Percentiles rank a stretch among this genome's conserved stretches.
Evolutionary conservation across 345 rosid species (phyloP).

Genomic region (Eutrema yunnanense): DNA sequence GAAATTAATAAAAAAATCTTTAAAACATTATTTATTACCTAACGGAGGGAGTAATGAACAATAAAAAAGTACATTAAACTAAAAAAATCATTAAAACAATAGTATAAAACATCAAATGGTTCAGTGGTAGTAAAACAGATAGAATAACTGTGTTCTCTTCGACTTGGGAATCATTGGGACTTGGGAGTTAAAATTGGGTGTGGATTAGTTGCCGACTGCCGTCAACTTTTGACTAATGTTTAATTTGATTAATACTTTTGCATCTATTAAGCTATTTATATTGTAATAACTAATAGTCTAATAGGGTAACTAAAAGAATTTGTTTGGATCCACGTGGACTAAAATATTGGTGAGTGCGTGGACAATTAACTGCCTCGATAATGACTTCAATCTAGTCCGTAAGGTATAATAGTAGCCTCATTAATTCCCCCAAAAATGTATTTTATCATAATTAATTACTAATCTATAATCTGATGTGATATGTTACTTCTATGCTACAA

Average conservation of each 20-base stretch:
- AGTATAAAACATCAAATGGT: background rate
- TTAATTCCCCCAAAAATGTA: conserved; percentile 2
- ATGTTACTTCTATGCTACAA: conserved; percentile 21
- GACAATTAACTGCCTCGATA: conserved; percentile 31
- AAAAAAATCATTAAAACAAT: too few species aligned
- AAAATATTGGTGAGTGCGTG: conserved; percentile 24
- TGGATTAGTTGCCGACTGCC: conserved; percentile 26
- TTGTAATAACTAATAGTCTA: background rate
- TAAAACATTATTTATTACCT: too few species aligned
- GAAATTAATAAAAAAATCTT: too few species aligned
- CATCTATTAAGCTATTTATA: conserved; percentile 1
- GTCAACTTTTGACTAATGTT: conserved; percentile 32
- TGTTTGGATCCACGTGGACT: conserved; percentile 11
- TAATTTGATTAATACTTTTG: conserved; percentile 2
- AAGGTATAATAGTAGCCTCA: conserved; percentile 16
- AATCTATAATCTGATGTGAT: conserved; percentile 15
- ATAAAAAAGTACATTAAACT: too few species aligned
- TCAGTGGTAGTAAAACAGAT: background rate
- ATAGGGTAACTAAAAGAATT: background rate
- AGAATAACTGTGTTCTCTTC: background rate
- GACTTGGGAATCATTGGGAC: background rate
- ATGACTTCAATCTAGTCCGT: conserved; percentile 22
- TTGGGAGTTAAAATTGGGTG: conserved; percentile 17
- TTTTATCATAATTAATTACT: background rate
- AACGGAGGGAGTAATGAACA: too few species aligned